Percentiles rank a stretch among this genome's conserved stretches.
Conservation (phyloP, 1,139 yeast genomes). For the Geotrichum cucujoidarum region DNA sequence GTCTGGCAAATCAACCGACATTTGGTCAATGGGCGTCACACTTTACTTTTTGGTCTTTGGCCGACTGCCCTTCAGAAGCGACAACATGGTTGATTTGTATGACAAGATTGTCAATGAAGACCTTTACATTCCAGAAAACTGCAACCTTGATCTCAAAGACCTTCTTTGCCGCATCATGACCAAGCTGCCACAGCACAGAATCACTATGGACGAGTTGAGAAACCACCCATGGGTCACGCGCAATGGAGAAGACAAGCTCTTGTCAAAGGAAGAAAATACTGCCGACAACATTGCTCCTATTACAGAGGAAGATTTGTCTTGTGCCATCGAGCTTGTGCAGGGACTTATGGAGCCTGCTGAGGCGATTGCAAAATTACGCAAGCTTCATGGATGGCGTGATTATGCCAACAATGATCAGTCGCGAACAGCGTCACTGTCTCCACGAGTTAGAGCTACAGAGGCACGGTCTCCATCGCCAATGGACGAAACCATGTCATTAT, state of each 20-base stretch:
- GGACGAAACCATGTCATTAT: slow-evolving; percentile 24
- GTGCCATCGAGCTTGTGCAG: slow-evolving; percentile 37
- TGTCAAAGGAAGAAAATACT: slow-evolving; percentile 39
- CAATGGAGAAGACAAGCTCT: slow-evolving; percentile 37
- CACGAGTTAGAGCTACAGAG: slow-evolving; percentile 8
- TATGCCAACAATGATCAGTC: slow-evolving; percentile 14
- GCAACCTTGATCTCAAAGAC: slow-evolving; percentile 24
- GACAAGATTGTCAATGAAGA: slow-evolving; percentile 31
- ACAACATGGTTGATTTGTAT: slow-evolving; percentile 48
- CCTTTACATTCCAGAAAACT: slow-evolving; percentile 23
- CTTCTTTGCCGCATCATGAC: slow-evolving; percentile 36
- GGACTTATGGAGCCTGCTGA: slow-evolving; percentile 28
- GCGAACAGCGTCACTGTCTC: slow-evolving; percentile 9
- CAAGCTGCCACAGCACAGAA: slow-evolving; percentile 53
- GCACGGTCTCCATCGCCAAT: slow-evolving; percentile 16
- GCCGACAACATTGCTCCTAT: slow-evolving; percentile 33
- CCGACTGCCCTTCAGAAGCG: slow-evolving; percentile 39
- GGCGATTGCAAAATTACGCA: slow-evolving; percentile 29
- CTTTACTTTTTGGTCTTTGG: slow-evolving; percentile 39
- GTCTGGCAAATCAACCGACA: slow-evolving; percentile 63
- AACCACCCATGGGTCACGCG: slow-evolving; percentile 56
- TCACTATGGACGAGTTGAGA: slow-evolving; percentile 49
- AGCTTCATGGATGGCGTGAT: slow-evolving; percentile 34
- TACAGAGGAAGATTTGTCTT: slow-evolving; percentile 38
- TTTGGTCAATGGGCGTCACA: slow-evolving; percentile 79